A percentile compares a stretch with the other conserved stretches of the same genome.
Evolutionary conservation across 352 stramenopile genomes (phyloP).

Genomic region (Globisporangium paroecandrum): DNA sequence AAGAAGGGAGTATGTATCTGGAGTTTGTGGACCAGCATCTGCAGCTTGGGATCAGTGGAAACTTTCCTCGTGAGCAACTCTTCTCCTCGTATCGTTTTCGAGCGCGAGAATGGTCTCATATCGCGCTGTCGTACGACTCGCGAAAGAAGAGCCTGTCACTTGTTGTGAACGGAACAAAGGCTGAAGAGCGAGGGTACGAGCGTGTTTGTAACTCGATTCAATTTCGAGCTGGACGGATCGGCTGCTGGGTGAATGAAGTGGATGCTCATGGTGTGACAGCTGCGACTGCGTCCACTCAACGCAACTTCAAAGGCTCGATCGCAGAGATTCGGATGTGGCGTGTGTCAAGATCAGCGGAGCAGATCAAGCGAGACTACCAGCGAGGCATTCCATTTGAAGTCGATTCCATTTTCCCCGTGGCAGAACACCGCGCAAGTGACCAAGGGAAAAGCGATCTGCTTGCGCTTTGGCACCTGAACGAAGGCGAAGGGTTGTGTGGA

Average conservation of each 20-base stretch:
- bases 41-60: constrained; percentile 71
- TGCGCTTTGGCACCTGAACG: constrained; percentile 69
- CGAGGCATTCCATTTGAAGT: constrained; percentile 50
- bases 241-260: constrained; percentile 66
- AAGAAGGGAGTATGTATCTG: constrained; percentile 63
- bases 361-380: constrained; percentile 66
- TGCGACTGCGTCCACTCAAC: constrained; percentile 37
- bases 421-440: constrained; percentile 6
- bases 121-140: constrained; percentile 51
- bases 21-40: constrained; percentile 65
- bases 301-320: constrained; percentile 69
- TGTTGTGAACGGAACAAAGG: constrained; percentile 51
- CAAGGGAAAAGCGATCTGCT: constrained; percentile 26
- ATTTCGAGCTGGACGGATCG: constrained; percentile 54
- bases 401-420: neutral
- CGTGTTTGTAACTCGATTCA: constrained; percentile 40
- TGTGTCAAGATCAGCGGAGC: constrained; percentile 27
- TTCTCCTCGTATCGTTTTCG: constrained; percentile 54
- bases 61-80: constrained; percentile 63
- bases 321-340: constrained; percentile 75
- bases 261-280: constrained; percentile 34
- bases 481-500: constrained; percentile 68
- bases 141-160: constrained; percentile 27
- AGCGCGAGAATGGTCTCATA: constrained; percentile 69
- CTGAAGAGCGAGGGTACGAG: constrained; percentile 37